Evolutionary conservation across 371 early-diverging fungal species (phyloP).

Genomic region (Circinella minor): DNA sequence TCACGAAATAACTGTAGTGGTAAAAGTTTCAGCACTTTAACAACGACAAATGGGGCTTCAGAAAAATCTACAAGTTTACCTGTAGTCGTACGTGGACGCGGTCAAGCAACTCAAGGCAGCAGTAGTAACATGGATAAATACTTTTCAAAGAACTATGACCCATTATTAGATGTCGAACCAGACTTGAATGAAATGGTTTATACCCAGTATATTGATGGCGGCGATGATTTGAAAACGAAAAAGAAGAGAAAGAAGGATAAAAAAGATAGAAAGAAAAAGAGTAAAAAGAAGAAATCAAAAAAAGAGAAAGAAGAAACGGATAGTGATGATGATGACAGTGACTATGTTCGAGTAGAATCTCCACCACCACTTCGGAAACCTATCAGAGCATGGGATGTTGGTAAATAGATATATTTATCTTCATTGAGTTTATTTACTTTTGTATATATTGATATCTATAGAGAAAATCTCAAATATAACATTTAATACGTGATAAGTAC

Average conservation of each 20-base stretch:
- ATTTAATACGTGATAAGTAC: neutral
- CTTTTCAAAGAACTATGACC: conserved; percentile 72
- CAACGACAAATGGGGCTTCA: neutral
- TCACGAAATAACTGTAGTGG: no score
- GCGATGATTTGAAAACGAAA: conserved; percentile 10
- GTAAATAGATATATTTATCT: neutral
- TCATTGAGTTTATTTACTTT: neutral
- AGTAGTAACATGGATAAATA: conserved; percentile 74
- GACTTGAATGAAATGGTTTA: conserved; percentile 49
- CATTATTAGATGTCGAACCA: conserved; percentile 62
- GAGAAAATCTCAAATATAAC: neutral
- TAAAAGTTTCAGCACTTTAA: no score
- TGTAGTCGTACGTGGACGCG: conserved; percentile 38
- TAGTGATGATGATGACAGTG: conserved; percentile 2
- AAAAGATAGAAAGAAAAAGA: conserved; percentile 26
- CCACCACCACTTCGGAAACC: conserved; percentile 8
- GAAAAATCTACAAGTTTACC: neutral
- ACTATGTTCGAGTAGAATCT: conserved; percentile 11
- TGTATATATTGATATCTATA: neutral
- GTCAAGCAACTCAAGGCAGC: conserved; percentile 33
- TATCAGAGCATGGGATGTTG: conserved; percentile 23
- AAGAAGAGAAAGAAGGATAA: conserved; percentile 33
- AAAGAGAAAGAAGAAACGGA: conserved; percentile 11
- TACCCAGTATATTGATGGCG: conserved; percentile 27
- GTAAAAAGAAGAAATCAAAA: conserved; percentile 15